Base-by-base conservation (phyloP, 2,329 filamentous ascomycete species). In the Cryphonectria carpinicola region DNA sequence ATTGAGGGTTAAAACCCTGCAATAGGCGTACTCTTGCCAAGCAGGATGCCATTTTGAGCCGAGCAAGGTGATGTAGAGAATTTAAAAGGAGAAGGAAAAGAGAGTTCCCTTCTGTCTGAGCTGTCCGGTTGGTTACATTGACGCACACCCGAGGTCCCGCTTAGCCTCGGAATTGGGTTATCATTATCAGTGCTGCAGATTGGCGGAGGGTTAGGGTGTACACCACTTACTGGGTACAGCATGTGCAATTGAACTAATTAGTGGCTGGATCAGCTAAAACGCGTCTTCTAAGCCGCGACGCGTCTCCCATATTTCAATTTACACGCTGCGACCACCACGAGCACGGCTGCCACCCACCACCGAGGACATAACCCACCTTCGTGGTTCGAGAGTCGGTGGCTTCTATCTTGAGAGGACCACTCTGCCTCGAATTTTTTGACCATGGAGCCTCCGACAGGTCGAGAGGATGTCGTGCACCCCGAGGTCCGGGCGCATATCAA, bases 401-500 rank as follows among this genome's bases (percentile, higher is more conserved):
- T 35, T 22, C 28, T 65, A 35, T 52, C 37, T 41, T 37, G 19
- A 28, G 43, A 37, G 19, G 52, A 49, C n/a, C 19, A 17, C 22
- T 22, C 65, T 43, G 66, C 69, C 65, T 64, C 39, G 25, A 65
- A n/a, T n/a, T 41, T 11, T 11, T n/a, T n/a, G 46, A 71, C 41
- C 58, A 72, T 72, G 71, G 71, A 72, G 49, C 43, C 69, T 68
- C 67, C 58, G 32, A 32, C 25, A 66, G 63, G 66, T 58, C 52
- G 69, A 61, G 71, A 72, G 71, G 67, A 71, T 60, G 64, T 70
- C 71, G 92, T 98, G 70, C 94, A 98, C 79, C 93, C 94, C 58
- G 93, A 97, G 84, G 94, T 98, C 77, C 92, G 95, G 78, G 94
- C 95, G 39, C 93, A 98, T 82, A 91, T 99, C 78, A 95, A 93